These are phyloP conservation scores for Corynascus novoguineensis DNA, from an alignment of 495 filamentous ascomycete genomes.

Conservation along the genomic window DNA sequence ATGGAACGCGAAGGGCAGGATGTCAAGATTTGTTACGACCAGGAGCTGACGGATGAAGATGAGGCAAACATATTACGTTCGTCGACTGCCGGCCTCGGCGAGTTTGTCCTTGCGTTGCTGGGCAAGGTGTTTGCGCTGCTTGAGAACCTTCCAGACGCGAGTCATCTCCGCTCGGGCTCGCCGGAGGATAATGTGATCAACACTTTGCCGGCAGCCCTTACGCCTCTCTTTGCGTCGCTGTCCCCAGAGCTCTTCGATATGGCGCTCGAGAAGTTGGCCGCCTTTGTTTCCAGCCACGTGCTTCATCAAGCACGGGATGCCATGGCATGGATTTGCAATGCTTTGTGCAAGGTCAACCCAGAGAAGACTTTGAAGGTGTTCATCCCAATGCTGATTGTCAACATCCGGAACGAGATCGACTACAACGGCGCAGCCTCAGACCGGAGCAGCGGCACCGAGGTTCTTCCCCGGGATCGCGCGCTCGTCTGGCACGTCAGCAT, in stretches of 20 bases:
- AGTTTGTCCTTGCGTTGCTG: constrained; percentile 84
- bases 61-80: constrained; percentile 92
- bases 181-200: constrained; percentile 98
- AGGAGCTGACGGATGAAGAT: constrained; percentile 74
- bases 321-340: constrained; percentile 98
- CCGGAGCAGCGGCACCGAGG: constrained; percentile 85
- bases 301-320: constrained; percentile 96
- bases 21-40: constrained; percentile 77
- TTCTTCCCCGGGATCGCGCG: constrained; percentile 85
- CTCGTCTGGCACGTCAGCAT: constrained; percentile 97
- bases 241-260: constrained; percentile 91
- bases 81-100: constrained; percentile 86
- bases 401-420: constrained; percentile 93
- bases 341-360: constrained; percentile 88
- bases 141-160: constrained; percentile 89
- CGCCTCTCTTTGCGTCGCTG: constrained; percentile 83
- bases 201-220: constrained; percentile 86
- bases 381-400: constrained; percentile 79
- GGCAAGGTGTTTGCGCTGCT: constrained; percentile 92
- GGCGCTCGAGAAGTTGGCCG: constrained; percentile 81
- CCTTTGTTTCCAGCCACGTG: constrained; percentile 92
- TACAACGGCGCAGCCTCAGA: constrained; percentile 96
- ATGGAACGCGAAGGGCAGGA: constrained; percentile 85
- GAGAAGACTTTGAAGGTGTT: constrained; percentile 86
- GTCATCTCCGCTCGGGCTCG: constrained; percentile 77